Evolutionary conservation across 1,284 basidiomycete genomes (phyloP), one percentile per base, ranked within the genome.

Genomic region (Austropuccinia psidii): DNA sequence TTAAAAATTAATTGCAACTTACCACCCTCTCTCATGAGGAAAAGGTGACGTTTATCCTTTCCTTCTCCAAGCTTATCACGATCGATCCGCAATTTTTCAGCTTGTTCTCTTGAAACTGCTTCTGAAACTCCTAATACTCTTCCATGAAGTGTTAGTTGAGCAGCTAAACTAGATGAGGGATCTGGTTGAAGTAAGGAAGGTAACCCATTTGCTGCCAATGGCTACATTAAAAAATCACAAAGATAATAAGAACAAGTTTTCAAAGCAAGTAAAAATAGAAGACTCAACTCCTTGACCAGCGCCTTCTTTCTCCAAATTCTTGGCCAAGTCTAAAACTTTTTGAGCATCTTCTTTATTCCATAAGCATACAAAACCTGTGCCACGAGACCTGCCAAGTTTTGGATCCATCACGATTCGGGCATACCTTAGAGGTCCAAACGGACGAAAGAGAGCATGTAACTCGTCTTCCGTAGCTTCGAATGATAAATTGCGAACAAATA

Each of bases 351-450:
- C 89, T 76, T 86, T 87, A 76, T 95, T 93, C 95, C 95, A 98
- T 83, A 96, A 98, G 81, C 93, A 98, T 0, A 90, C 93, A 80
- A 99, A 99, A 0, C 93, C 96, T 0, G 93, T 97, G 9, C 96
- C 96, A 58, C 92, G 85, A 37, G 93, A 92, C 60, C 93, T 88
- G 21, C 89, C 90, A 0, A 89, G 92, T 0, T 85, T 86, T 19
- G 84, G 85, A 79, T 98, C 96, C 82, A 95, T 85, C 0, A 94
- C 90, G 73, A 98, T 91, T 37, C 91, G 87, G 2, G 91, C 94
- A 80, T 98, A 99, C 29, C 93, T 89, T 24, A 99, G 83, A 2
- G 93, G 89, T 0, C 96, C 96, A 79, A 96, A 98, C 0, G 87
- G 82, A 50, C 90, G 89, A 84, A 97, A 94, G 89, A 94, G 80